phyloP scores from a whole-genome alignment of 257 asterid genomes.

The Solanum chiquidenum region DNA sequence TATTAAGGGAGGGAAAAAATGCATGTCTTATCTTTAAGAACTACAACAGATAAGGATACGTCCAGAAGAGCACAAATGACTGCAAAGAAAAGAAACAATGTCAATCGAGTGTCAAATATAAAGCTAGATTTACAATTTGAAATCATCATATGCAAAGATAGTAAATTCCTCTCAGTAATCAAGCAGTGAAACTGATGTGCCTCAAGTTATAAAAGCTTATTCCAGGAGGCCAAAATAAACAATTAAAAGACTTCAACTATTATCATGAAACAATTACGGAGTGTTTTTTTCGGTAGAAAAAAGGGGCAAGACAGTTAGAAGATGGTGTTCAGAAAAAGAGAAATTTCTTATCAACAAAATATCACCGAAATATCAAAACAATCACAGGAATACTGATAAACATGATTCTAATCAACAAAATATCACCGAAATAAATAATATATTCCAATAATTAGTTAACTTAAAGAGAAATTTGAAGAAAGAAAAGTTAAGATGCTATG shows the following conservation, averaged over 20 bases:
- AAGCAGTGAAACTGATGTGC: not conserved
- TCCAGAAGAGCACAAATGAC: conserved; percentile 98
- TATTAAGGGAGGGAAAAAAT: not conserved
- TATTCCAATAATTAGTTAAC: not conserved
- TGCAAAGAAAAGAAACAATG: conserved; percentile 42
- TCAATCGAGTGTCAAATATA: not conserved
- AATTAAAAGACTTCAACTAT: no score
- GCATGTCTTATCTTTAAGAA: not conserved
- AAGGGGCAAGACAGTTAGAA: no score
- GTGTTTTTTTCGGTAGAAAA: no score
- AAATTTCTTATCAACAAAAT: no score
- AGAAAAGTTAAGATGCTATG: not conserved
- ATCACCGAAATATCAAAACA: no score
- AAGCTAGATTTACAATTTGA: not conserved
- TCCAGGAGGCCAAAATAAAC: no score
- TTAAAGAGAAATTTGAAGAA: not conserved
- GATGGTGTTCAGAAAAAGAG: no score
- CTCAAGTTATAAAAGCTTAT: no score
- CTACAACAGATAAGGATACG: conserved; percentile 55
- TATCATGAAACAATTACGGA: no score
- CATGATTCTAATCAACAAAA: not conserved
- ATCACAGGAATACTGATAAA: not conserved
- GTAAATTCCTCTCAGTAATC: not conserved
- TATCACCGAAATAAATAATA: not conserved
- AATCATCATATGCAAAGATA: not conserved